Evolutionary conservation across 1,284 basidiomycete genomes (phyloP).

Genomic region (Neotropicomus parvogracilis): DNA sequence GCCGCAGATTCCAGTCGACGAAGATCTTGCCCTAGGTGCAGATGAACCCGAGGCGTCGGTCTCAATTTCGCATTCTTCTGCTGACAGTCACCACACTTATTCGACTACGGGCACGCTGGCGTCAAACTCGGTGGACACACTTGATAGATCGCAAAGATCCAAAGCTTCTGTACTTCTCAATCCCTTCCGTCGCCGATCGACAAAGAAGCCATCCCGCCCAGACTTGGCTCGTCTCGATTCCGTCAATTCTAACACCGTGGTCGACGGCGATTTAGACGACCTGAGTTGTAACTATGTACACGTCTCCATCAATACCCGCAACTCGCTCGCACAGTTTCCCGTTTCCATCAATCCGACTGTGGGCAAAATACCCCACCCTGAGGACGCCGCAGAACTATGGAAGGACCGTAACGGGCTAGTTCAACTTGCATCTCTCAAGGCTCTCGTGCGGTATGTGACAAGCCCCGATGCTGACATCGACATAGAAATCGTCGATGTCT

Average conservation of each 20-base stretch:
- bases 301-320: slow-evolving; percentile 26
- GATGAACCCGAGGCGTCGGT: slow-evolving; percentile 4
- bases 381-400: slow-evolving; percentile 30
- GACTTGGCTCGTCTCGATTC: slow-evolving; percentile 6
- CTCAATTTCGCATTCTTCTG: slow-evolving; percentile 8
- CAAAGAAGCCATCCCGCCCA: slow-evolving; percentile 10
- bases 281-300: slow-evolving; percentile 19
- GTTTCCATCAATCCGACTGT: slow-evolving; percentile 17
- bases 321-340: slow-evolving; percentile 32
- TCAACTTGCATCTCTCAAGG: slow-evolving; percentile 39
- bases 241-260: slow-evolving; percentile 21
- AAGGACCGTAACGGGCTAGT: slow-evolving; percentile 27
- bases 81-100: not conserved
- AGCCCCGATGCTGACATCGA: slow-evolving; percentile 38
- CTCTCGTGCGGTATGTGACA: slow-evolving; percentile 48
- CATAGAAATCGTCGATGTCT: slow-evolving; percentile 44
- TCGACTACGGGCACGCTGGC: not conserved
- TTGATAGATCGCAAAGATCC: slow-evolving; percentile 6
- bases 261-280: slow-evolving; percentile 18
- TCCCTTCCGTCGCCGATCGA: slow-evolving; percentile 14
- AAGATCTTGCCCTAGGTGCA: not conserved
- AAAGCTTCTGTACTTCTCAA: slow-evolving; percentile 18
- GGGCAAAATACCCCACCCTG: slow-evolving; percentile 26
- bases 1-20: slow-evolving; percentile 19
- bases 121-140: slow-evolving; percentile 3